Percentiles rank a stretch among this genome's conserved stretches.
Evolutionary conservation across 352 stramenopile genomes (phyloP).

Genomic region (Phytophthora uliginosa): DNA sequence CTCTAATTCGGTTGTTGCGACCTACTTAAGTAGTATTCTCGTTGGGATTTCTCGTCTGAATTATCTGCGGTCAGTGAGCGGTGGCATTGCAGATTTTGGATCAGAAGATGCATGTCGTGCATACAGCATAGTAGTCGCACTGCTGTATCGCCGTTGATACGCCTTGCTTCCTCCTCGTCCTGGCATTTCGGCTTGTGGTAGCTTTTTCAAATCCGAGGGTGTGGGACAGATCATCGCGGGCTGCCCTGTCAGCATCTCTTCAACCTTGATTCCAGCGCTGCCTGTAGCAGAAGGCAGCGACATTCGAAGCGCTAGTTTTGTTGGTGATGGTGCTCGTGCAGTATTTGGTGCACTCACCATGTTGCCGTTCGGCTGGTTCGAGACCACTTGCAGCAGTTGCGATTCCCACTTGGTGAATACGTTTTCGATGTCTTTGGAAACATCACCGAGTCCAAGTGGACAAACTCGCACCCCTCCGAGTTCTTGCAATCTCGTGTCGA

Average conservation of each 20-base stretch:
- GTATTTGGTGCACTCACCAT: constrained; percentile 3
- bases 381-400: constrained; percentile 40
- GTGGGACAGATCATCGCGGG: not conserved
- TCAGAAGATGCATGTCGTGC: not conserved
- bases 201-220: not conserved
- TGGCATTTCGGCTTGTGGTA: not conserved
- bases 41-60: too few species aligned
- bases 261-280: not conserved
- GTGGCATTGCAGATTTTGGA: not conserved
- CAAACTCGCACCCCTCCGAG: constrained; percentile 79
- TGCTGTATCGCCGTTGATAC: constrained; percentile 14
- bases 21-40: too few species aligned
- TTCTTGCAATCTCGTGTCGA: constrained; percentile 80
- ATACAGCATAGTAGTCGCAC: not conserved
- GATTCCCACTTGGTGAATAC: constrained; percentile 88
- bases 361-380: not conserved
- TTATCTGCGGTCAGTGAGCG: not conserved
- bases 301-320: not conserved
- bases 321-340: not conserved
- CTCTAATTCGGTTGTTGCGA: too few species aligned
- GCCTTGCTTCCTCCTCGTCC: not conserved
- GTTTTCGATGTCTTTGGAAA: constrained; percentile 87
- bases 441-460: constrained; percentile 90
- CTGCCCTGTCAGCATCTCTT: not conserved
- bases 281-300: constrained; percentile 5